Conservation (phyloP, 148 eudicot genomes). For the Dianthus caryophyllus region DNA sequence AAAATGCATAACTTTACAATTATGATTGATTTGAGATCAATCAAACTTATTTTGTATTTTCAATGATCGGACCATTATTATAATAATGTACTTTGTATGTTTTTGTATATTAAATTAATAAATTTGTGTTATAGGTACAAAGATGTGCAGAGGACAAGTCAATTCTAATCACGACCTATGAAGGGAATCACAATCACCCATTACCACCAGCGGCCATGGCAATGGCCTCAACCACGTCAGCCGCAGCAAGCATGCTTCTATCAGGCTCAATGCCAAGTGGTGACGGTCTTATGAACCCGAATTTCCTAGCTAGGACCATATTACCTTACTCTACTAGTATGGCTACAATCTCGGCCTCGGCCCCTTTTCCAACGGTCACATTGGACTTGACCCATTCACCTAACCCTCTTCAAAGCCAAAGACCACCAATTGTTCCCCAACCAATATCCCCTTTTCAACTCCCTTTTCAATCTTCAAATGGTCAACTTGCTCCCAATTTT, state of each 20-base stretch:
- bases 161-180: conserved; percentile 80
- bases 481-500: conserved; percentile 28
- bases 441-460: conserved; percentile 39
- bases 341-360: conserved; percentile 94
- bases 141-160: conserved; percentile 83
- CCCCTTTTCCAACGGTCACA: conserved; percentile 92
- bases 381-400: conserved; percentile 71
- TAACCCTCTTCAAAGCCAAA: conserved; percentile 50
- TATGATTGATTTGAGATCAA: background rate
- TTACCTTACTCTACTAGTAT: conserved; percentile 74
- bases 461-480: conserved; percentile 33
- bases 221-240: conserved; percentile 85
- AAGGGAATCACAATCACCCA: conserved; percentile 91
- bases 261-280: conserved; percentile 88
- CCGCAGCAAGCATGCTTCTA: conserved; percentile 84
- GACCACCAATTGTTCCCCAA: conserved; percentile 22
- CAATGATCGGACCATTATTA: background rate
- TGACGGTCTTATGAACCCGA: conserved; percentile 72
- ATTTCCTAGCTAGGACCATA: conserved; percentile 65
- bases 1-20: too few relatives aligned
- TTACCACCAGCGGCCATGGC: conserved; percentile 92
- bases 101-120: background rate
- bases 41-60: background rate
- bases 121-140: conserved; percentile 69
- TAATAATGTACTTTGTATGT: background rate